Base-by-base conservation (phyloP, 441 rosid genomes). In the Metrosideros polymorpha region DNA sequence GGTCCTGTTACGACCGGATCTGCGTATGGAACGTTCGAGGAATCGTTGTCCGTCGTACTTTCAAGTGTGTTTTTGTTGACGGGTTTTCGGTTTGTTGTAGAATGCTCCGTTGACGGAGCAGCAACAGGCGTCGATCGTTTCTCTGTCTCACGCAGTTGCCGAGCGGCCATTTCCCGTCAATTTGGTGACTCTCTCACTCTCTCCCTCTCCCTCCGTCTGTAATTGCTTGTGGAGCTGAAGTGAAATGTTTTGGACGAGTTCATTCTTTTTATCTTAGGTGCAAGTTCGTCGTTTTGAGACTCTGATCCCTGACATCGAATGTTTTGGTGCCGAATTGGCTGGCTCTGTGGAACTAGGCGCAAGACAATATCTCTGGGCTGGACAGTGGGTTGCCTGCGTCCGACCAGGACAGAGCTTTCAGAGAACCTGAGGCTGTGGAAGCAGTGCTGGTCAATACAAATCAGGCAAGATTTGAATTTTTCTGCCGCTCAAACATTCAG, bases 31-130 rank as follows among this genome's bases (percentile, higher is more conserved):
- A 12, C 0, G 35, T 53, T 9, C 5, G 30, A 15, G 10, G 45
- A 24, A 27, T 30, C 18, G 55, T 53, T 39, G 55, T 27, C 1
- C 43, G 61, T 43, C 55, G n/a, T 27, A 49, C 24, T 59, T 32
- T 83, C 75, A 13, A 24, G 14, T 84, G 84, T 52, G 25, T 82
- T 49, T 17, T 51, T 82, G 84, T 54, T 84, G 47, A 83, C 45
- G 27, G 49, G 61, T 54, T 51, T 24, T 14, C 55, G 66, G 9
- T 22, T 83, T 61, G 86, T 50, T 50, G 91, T 89, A 96, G 99
- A 94, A 91, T 91, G 95, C 98, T 79, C 98, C 98, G 32, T 89
- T 97, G 90, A 87, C 97, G n/a, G 99, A 97, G 88, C 97, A 95
- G 75, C 99, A 96, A 85, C 97, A 95, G 87, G 92, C 98, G 57